phyloP scores from a whole-genome alignment of 371 early-diverging fungal species.

The Mucor sp. region DNA sequence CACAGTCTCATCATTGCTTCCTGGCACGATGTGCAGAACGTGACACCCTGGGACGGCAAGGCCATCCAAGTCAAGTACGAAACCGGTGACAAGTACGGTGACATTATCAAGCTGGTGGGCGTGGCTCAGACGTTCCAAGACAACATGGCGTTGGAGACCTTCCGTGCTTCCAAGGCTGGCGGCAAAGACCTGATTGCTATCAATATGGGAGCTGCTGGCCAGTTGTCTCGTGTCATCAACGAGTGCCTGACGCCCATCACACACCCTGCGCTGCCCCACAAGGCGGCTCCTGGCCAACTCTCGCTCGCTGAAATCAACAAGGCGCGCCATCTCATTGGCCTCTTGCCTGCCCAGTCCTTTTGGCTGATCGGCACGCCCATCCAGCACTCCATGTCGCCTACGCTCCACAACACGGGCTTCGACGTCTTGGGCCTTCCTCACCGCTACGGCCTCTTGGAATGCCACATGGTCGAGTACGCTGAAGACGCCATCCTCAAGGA shows the following conservation, averaged over 20 bases:
- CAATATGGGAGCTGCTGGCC: slow-evolving; percentile 92
- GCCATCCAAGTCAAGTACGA: slow-evolving; percentile 62
- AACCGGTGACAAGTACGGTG: slow-evolving; percentile 60
- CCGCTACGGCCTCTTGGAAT: slow-evolving; percentile 74
- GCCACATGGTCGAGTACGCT: slow-evolving; percentile 66
- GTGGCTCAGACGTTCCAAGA: slow-evolving; percentile 72
- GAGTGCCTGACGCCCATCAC: slow-evolving; percentile 91
- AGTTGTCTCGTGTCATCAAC: slow-evolving; percentile 87
- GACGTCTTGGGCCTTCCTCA: slow-evolving; percentile 82
- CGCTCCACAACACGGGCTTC: slow-evolving; percentile 93
- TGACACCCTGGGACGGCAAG: slow-evolving; percentile 64
- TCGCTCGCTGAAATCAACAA: slow-evolving; percentile 80
- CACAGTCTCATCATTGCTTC: slow-evolving; percentile 79
- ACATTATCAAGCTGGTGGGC: slow-evolving; percentile 93
- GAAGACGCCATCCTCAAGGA: slow-evolving; percentile 57
- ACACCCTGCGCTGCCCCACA: slow-evolving; percentile 75
- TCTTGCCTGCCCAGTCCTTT: slow-evolving; percentile 68
- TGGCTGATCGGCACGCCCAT: slow-evolving; percentile 95
- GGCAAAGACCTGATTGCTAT: slow-evolving; percentile 84
- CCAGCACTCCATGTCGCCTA: slow-evolving; percentile 85
- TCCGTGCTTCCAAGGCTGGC: slow-evolving; percentile 40
- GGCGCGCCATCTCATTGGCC: slow-evolving; percentile 72
- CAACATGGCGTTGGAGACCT: slow-evolving; percentile 77
- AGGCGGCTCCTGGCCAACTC: slow-evolving; percentile 96
- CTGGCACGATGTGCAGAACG: slow-evolving; percentile 83